Conservation (phyloP, 148 eudicot species). For the Pharnaceum exiguum region DNA sequence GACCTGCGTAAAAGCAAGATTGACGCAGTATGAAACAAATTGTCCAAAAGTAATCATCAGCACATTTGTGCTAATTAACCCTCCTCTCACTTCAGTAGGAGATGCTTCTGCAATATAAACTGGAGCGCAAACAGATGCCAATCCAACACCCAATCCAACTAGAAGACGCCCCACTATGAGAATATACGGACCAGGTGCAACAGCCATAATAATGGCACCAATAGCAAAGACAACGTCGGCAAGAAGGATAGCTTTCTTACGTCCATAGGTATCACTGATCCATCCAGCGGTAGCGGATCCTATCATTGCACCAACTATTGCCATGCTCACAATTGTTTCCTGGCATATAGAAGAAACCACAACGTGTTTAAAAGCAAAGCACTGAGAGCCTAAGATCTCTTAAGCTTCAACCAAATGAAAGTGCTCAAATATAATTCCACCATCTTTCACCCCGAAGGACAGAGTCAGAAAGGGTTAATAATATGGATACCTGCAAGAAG, state of each 20-base stretch:
- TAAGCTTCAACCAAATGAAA: no score
- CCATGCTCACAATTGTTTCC: conserved; percentile 86
- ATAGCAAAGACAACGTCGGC: conserved; percentile 57
- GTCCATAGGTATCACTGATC: conserved; percentile 62
- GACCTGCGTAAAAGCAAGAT: conserved; percentile 83
- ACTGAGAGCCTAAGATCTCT: no score
- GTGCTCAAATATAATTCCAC: not conserved
- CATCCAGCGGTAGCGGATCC: conserved; percentile 74
- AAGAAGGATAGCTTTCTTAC: conserved; percentile 62
- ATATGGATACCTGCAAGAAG: conserved; percentile 62
- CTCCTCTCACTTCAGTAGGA: conserved; percentile 74
- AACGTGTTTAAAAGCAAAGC: no score
- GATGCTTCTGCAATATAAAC: conserved; percentile 73
- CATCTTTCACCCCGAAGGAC: not conserved
- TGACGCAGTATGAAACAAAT: conserved; percentile 73
- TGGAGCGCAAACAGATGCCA: conserved; percentile 78
- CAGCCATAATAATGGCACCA: conserved; percentile 67
- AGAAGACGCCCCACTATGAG: conserved; percentile 66
- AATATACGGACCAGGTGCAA: conserved; percentile 66
- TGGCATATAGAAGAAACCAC: conserved; percentile 12
- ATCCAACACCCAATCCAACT: conserved; percentile 68
- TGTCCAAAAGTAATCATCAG: conserved; percentile 81
- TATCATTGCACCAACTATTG: conserved; percentile 72
- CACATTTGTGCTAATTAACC: conserved; percentile 75
- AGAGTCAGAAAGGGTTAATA: no score